These are phyloP conservation scores for Cyberlindnera amylophila DNA, from an alignment of 805 yeast species.

Conservation along the genomic window DNA sequence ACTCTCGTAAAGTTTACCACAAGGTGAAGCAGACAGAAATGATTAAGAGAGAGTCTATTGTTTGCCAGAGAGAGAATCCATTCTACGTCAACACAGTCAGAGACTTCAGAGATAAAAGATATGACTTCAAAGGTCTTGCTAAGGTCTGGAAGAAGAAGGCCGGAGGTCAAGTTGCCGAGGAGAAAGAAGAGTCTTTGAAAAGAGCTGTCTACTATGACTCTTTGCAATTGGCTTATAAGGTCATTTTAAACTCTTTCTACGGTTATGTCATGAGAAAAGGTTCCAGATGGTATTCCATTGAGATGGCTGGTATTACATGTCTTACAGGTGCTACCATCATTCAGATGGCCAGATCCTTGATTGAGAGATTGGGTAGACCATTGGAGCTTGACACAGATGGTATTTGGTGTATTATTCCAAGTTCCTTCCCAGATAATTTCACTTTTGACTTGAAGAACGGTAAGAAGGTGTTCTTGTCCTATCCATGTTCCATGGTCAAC, in stretches of 20 bases:
- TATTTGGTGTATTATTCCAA: conserved; percentile 97
- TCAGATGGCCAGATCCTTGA: conserved; percentile 91
- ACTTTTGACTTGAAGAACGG: conserved; percentile 71
- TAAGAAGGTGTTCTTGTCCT: conserved; percentile 70
- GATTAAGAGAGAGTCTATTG: conserved; percentile 85
- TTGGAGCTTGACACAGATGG: conserved; percentile 98
- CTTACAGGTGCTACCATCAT: conserved; percentile 96
- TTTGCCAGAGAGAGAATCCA: conserved; percentile 97
- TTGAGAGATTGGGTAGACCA: conserved; percentile 92
- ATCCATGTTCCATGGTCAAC: conserved; percentile 95
- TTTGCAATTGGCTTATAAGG: conserved; percentile 93
- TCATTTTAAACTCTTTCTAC: conserved; percentile 91
- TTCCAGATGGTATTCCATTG: conserved; percentile 99
- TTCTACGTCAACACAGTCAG: conserved; percentile 94
- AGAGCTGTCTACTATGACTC: conserved; percentile 94
- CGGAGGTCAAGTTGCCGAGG: conserved; percentile 47
- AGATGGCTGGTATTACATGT: conserved; percentile 99
- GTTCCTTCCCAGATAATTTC: conserved; percentile 88
- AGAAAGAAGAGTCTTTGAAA: conserved; percentile 87
- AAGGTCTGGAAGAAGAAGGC: conserved; percentile 90
- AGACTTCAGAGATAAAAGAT: conserved; percentile 91
- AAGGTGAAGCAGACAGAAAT: conserved; percentile 78
- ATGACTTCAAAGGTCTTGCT: conserved; percentile 89
- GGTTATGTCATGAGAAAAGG: conserved; percentile 99
- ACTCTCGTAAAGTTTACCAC: conserved; percentile 81